Evolutionary conservation across 768 basidiomycete species (phyloP).

Genomic region (Suillus subalutaceus): DNA sequence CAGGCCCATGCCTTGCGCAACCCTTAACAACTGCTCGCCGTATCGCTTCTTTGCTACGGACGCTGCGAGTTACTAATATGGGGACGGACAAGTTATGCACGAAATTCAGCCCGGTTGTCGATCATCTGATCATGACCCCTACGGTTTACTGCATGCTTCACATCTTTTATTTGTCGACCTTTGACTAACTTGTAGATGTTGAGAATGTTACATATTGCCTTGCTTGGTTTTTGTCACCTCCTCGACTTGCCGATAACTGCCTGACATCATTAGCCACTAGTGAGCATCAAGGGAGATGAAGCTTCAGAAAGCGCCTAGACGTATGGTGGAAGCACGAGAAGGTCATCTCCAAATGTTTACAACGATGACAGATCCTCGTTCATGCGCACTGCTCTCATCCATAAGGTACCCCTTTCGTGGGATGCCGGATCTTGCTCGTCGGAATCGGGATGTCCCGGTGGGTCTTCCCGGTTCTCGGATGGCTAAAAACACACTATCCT

Average conservation of each 20-base stretch:
- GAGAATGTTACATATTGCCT: neutral
- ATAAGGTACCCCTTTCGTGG: neutral
- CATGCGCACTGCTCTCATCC: neutral
- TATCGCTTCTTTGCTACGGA: neutral
- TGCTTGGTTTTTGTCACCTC: neutral
- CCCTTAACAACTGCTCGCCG: constrained; percentile 11
- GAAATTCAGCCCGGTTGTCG: constrained; percentile 4
- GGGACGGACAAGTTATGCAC: neutral
- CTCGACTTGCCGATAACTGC: too few species aligned
- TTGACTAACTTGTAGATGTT: neutral
- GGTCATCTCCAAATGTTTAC: neutral
- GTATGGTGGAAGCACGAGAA: neutral
- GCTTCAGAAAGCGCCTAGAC: neutral
- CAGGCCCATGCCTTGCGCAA: neutral
- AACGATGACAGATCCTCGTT: neutral
- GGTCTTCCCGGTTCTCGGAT: neutral
- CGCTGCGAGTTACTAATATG: constrained; percentile 1
- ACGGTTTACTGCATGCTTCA: constrained; percentile 4
- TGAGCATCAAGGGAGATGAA: too few species aligned
- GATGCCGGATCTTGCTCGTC: constrained; percentile 5
- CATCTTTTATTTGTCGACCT: neutral
- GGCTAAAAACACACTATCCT: constrained; percentile 2
- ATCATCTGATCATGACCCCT: neutral
- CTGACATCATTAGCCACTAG: too few species aligned
- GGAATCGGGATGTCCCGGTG: neutral